Base-by-base conservation (phyloP, 768 basidiomycete genomes). In the Hemileccinum rubropunctum region DNA sequence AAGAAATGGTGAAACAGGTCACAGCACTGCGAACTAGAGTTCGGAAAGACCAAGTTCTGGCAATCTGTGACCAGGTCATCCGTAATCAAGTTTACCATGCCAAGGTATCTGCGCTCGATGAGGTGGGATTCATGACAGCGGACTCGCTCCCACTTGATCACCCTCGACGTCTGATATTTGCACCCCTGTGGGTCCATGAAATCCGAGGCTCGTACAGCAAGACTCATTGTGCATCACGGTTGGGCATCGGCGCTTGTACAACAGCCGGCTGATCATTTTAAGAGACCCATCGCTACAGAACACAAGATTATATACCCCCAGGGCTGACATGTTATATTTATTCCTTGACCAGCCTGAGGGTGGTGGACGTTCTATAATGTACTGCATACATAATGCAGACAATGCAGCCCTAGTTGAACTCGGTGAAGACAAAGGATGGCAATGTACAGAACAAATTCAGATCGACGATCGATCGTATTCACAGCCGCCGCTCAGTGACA, bases 241-340 rank as follows among this genome's bases (percentile, higher is more conserved):
- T 42, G 34, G 32, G 45, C 51, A 26, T 34, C 47, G 26, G 41
- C 47, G 11, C 39, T 52, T 21, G 30, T 12, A 37, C 45, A 23
- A 63, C 66, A 70, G 69, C 71, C 36, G 64, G 62, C 30, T 67
- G 67, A 0, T 54, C 71, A 45, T 61, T 52, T 46, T 27, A 52
- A 21, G 40, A 42, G 51, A 30, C 30, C 42, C 10, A 45, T 40
- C 7, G 30, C 45, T 10, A n/a, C n/a, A n/a, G 51, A 52, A 18
- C 18, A 18, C 5, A 23, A 23, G 14, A 18, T 52, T 18, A 21
- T 47, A 3, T 68, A n/a, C n/a, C n/a, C n/a, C n/a, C 73, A 1
- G 68, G 30, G 32, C 21, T 47, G 17, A n/a, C 21, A 37, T 37
- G 26, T 48, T 10, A 33, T 27, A 4, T 34, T 10, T 26, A 40